Conservation (phyloP, 2,329 filamentous ascomycete species). For the Aureobasidium sp. region DNA sequence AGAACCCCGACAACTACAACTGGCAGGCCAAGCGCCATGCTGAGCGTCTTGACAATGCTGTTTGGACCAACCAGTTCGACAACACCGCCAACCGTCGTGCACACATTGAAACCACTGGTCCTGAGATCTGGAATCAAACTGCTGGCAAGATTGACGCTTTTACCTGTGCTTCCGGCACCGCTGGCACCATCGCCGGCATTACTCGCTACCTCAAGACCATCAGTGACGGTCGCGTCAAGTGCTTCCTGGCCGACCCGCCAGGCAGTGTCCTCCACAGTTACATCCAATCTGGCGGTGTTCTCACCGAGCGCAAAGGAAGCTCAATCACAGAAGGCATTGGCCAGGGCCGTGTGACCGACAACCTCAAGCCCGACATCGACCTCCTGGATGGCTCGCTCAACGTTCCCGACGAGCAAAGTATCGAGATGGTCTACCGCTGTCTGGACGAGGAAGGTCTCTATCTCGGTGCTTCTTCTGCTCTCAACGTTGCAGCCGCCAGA, state of each 20-base stretch:
- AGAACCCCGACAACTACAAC: conserved; percentile 95
- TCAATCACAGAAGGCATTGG: conserved; percentile 98
- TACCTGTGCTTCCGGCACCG: conserved; percentile 90
- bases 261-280: conserved; percentile 91
- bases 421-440: conserved; percentile 95
- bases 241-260: conserved; percentile 86
- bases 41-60: conserved; percentile 74
- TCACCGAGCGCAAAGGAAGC: conserved; percentile 71
- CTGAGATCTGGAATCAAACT: conserved; percentile 95
- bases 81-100: conserved; percentile 89
- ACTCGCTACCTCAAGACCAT: conserved; percentile 83
- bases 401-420: conserved; percentile 86
- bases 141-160: conserved; percentile 81
- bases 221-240: conserved; percentile 69
- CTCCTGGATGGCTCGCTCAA: conserved; percentile 76
- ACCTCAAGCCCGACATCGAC: conserved; percentile 75
- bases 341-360: conserved; percentile 93
- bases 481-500: conserved; percentile 93
- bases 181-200: conserved; percentile 79
- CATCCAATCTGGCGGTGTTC: conserved; percentile 72
- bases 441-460: conserved; percentile 94
- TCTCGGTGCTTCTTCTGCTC: conserved; percentile 81
- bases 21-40: conserved; percentile 89
- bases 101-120: conserved; percentile 93
- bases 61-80: conserved; percentile 99